phyloP scores from a whole-genome alignment of 306 rosid genomes.

The Dicorynia guianensis region DNA sequence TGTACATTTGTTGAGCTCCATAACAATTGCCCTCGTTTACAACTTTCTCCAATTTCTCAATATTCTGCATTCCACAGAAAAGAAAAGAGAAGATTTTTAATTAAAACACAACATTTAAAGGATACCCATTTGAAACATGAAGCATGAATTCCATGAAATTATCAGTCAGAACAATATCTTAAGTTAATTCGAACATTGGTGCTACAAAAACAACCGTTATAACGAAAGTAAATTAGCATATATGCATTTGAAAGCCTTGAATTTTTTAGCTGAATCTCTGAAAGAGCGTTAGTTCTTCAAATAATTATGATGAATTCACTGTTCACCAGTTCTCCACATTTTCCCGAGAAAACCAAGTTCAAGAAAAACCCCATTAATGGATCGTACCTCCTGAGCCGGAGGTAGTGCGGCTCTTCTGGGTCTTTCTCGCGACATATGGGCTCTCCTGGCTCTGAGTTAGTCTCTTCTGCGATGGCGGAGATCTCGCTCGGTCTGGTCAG shows the following conservation, averaged over 20 bases:
- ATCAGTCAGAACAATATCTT: neutral
- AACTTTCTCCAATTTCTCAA: constrained; percentile 60
- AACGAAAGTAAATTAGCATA: neutral
- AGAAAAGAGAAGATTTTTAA: neutral
- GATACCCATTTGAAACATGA: neutral
- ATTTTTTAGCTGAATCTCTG: neutral
- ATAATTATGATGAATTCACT: neutral
- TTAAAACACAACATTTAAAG: neutral
- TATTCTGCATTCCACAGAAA: constrained; percentile 53
- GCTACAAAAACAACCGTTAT: neutral
- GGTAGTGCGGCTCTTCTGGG: constrained; percentile 70
- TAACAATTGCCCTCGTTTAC: constrained; percentile 60
- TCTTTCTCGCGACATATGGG: constrained; percentile 74
- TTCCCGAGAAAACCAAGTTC: constrained; percentile 20
- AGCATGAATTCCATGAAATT: constrained; percentile 9
- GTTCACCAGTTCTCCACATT: neutral
- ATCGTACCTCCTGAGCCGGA: constrained; percentile 76
- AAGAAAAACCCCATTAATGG: neutral
- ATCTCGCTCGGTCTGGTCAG: constrained; percentile 2
- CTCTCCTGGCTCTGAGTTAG: neutral
- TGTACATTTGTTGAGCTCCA: constrained; percentile 80
- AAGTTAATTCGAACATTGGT: constrained; percentile 8
- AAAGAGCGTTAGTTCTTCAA: neutral
- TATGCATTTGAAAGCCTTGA: neutral
- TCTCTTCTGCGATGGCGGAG: constrained; percentile 24